Percentiles rank a stretch among this genome's conserved stretches.
phyloP scores from a whole-genome alignment of 2,329 filamentous ascomycete genomes.

The Calonectria naviculata region DNA sequence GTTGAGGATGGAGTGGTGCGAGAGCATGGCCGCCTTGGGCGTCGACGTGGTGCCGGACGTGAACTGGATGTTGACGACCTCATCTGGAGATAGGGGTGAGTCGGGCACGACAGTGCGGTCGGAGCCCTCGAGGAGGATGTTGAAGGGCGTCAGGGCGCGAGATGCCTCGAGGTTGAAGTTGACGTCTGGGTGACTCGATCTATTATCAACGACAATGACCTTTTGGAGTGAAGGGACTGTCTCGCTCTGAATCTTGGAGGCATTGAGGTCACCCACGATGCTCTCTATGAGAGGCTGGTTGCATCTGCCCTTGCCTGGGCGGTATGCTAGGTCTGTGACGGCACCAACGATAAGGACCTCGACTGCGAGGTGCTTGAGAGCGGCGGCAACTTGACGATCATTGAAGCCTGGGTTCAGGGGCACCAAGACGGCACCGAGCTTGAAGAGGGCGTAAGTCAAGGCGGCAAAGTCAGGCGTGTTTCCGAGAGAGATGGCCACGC shows the following conservation, averaged over 20 bases:
- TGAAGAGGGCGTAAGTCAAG: constrained; percentile 90
- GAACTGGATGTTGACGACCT: constrained; percentile 95
- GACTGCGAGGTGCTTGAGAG: constrained; percentile 79
- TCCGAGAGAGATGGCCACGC: constrained; percentile 87
- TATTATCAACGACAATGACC: constrained; percentile 85
- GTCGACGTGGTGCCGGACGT: constrained; percentile 93
- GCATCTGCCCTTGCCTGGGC: constrained; percentile 63
- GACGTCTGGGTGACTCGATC: constrained; percentile 57
- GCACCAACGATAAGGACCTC: constrained; percentile 85
- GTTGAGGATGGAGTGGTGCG: constrained; percentile 89
- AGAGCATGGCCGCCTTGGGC: constrained; percentile 92
- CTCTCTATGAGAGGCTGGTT: constrained; percentile 60
- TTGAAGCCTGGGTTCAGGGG: constrained; percentile 94
- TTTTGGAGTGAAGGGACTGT: constrained; percentile 76
- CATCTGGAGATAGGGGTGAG: constrained; percentile 64
- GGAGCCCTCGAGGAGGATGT: constrained; percentile 50
- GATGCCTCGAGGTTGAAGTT: constrained; percentile 56
- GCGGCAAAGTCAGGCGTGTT: constrained; percentile 88
- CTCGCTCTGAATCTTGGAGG: constrained; percentile 46
- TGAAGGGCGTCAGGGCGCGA: constrained; percentile 58
- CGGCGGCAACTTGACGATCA: constrained; percentile 78
- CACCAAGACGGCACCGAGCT: constrained; percentile 93
- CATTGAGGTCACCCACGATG: constrained; percentile 56
- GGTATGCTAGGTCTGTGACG: constrained; percentile 84
- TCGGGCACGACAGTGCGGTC: constrained; percentile 54